A percentile compares a stretch with the other conserved stretches of the same genome.
These are phyloP conservation scores for Wickerhamomyces alni DNA, from an alignment of 805 yeast genomes.

Conservation along the genomic window DNA sequence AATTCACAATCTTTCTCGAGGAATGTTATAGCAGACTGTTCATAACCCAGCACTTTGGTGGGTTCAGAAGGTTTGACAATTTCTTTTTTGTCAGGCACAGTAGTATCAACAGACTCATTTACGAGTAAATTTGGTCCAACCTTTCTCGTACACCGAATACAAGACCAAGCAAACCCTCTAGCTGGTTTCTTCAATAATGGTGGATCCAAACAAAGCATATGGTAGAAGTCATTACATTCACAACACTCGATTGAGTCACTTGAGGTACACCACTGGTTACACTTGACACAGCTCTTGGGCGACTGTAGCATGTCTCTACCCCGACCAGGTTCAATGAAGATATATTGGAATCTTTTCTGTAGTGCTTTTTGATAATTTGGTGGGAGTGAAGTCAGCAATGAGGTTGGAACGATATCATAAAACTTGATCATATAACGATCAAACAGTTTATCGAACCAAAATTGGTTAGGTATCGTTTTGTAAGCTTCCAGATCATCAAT, in stretches of 20 bases:
- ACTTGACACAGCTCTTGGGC: conserved; percentile 65
- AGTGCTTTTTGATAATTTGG: conserved; percentile 55
- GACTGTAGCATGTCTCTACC: conserved; percentile 56
- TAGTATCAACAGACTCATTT: background rate
- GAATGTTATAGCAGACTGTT: conserved; percentile 49
- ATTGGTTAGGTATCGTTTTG: conserved; percentile 55
- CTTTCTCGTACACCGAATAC: conserved; percentile 68
- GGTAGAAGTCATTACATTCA: conserved; percentile 66
- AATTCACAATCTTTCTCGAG: conserved; percentile 37
- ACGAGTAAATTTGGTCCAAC: conserved; percentile 14
- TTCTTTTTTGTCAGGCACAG: background rate
- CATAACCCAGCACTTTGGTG: conserved; percentile 42
- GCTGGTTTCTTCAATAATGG: conserved; percentile 76
- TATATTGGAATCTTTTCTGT: conserved; percentile 60
- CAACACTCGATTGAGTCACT: conserved; percentile 74
- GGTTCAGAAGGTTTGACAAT: background rate
- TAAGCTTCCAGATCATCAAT: conserved; percentile 46
- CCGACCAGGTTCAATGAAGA: conserved; percentile 66
- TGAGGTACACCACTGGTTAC: conserved; percentile 81
- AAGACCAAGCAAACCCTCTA: conserved; percentile 86
- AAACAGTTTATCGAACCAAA: conserved; percentile 80
- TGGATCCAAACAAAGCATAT: conserved; percentile 81
- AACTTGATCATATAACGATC: conserved; percentile 81
- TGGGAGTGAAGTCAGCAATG: conserved; percentile 50
- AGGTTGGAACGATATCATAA: conserved; percentile 72